These are phyloP conservation scores for Arachis monticola DNA, from an alignment of 331 rosid species.

Conservation along the genomic window DNA sequence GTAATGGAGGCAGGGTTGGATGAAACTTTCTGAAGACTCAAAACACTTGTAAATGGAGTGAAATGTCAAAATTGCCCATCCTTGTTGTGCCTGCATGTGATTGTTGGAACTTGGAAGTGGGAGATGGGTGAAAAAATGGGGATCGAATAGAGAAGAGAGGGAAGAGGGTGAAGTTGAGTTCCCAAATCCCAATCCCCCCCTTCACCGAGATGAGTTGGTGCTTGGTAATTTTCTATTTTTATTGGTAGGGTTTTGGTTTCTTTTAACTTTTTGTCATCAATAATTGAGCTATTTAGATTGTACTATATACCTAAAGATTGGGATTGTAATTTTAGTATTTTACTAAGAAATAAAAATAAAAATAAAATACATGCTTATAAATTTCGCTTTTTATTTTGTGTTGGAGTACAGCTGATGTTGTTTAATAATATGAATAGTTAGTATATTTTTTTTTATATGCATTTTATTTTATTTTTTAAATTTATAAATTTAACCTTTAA, in stretches of 20 bases:
- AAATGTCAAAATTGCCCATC: conserved; percentile 40
- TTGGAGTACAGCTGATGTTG: no score
- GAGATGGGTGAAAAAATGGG: conserved; percentile 3
- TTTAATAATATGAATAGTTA: no score
- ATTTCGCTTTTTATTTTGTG: no score
- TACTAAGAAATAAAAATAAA: no score
- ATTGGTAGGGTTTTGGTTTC: not conserved
- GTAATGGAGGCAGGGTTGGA: not conserved
- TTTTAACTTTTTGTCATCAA: not conserved
- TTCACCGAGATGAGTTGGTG: conserved; percentile 57
- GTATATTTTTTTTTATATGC: no score
- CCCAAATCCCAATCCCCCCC: conserved; percentile 52
- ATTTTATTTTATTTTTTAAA: no score
- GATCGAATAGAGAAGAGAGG: conserved; percentile 30
- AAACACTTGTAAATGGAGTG: not conserved
- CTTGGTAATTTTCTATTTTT: conserved; percentile 37
- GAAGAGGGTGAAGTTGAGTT: conserved; percentile 38
- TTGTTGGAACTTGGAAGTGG: conserved; percentile 6
- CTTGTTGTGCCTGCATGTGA: not conserved
- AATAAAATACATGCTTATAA: no score
- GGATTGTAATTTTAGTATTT: no score
- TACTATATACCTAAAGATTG: not conserved
- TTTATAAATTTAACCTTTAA: no score
- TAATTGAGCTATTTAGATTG: not conserved
- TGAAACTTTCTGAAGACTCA: conserved; percentile 19